A percentile compares a stretch with the other conserved stretches of the same genome.
Conservation (phyloP, 1,139 yeast species). For the Geotrichum reessii region DNA sequence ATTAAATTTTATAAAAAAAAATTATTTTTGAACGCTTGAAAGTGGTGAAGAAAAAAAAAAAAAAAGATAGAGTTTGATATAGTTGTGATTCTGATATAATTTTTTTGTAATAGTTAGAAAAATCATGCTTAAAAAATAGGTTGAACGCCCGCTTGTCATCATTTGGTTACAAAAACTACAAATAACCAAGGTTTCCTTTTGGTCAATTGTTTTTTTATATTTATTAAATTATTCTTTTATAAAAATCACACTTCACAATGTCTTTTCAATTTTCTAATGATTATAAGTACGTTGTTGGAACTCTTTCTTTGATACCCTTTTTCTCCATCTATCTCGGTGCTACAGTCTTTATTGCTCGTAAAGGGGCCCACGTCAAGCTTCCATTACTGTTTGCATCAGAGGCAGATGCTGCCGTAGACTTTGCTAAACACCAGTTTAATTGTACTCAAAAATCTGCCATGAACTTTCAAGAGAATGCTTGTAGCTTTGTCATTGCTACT, state of each 20-base stretch:
- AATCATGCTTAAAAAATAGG: too few relatives aligned
- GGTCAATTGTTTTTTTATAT: too few relatives aligned
- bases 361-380: conserved; percentile 15
- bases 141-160: too few relatives aligned
- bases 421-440: conserved; percentile 19
- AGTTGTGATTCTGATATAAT: too few relatives aligned
- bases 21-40: too few relatives aligned
- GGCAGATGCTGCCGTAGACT: conserved; percentile 20
- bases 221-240: not conserved
- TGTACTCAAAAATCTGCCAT: conserved; percentile 22
- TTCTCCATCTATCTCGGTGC: conserved; percentile 16
- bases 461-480: conserved; percentile 22
- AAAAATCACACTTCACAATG: conserved; percentile 3
- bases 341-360: conserved; percentile 17
- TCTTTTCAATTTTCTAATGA: conserved; percentile 17
- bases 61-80: too few relatives aligned
- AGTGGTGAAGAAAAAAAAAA: too few relatives aligned
- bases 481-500: conserved; percentile 15
- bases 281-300: conserved; percentile 20
- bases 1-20: too few relatives aligned
- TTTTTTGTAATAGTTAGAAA: too few relatives aligned
- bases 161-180: too few relatives aligned
- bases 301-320: conserved; percentile 19
- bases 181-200: not conserved
- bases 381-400: conserved; percentile 21